Percentiles rank a stretch among this genome's conserved stretches.
These are phyloP conservation scores for Dendryphion nanum DNA, from an alignment of 2,329 filamentous ascomycete species.

Conservation along the genomic window DNA sequence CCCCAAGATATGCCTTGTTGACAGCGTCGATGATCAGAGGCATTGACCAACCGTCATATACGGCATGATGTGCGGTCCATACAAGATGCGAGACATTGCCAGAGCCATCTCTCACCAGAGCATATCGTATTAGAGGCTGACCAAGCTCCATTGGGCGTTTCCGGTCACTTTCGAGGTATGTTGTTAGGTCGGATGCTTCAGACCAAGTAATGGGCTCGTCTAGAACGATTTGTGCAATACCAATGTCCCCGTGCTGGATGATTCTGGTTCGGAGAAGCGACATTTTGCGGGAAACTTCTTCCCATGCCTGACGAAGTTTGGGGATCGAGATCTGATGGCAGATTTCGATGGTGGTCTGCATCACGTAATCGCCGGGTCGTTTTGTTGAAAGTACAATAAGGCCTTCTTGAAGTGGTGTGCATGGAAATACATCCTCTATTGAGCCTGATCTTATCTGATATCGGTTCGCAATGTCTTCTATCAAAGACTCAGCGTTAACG, in stretches of 20 bases:
- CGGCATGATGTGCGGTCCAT: constrained; percentile 74
- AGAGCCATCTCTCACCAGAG: constrained; percentile 13
- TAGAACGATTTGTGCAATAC: constrained; percentile 5
- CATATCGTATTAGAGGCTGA: neutral
- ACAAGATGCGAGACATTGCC: constrained; percentile 31
- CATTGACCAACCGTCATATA: constrained; percentile 76
- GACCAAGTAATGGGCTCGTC: neutral
- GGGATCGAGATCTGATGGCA: constrained; percentile 1
- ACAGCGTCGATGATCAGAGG: neutral
- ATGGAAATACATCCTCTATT: constrained; percentile 54
- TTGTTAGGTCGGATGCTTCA: neutral
- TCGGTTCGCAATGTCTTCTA: constrained; percentile 1
- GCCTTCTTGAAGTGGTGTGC: constrained; percentile 55
- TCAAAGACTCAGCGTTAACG: no score
- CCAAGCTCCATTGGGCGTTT: neutral
- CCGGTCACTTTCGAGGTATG: neutral
- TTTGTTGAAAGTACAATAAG: constrained; percentile 55
- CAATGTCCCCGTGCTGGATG: neutral
- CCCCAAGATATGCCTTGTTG: neutral
- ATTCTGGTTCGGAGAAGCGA: constrained; percentile 45
- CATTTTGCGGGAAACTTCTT: constrained; percentile 35
- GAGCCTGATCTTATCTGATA: constrained; percentile 3
- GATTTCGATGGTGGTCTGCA: constrained; percentile 41
- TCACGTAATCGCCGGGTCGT: constrained; percentile 53
- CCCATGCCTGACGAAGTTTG: constrained; percentile 42